Percentiles rank a stretch among this genome's conserved stretches.
Conservation (phyloP, 148 eudicot genomes). For the Camellia sinensis region DNA sequence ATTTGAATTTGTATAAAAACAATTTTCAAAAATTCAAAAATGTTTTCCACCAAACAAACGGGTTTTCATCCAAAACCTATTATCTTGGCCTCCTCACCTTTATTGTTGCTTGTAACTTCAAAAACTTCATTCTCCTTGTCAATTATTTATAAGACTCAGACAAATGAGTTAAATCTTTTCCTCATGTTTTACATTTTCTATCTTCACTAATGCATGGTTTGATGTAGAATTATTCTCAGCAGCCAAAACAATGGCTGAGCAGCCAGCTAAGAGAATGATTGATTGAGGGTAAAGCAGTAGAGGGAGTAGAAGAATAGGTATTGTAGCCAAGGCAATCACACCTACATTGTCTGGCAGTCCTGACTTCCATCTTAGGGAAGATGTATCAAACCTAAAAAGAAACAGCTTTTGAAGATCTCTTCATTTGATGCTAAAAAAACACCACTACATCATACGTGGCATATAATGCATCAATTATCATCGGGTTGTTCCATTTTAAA, state of each 20-base stretch:
- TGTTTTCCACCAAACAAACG: too few species aligned
- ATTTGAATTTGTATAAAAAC: neutral
- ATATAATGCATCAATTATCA: too few species aligned
- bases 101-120: neutral
- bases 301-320: neutral
- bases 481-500: too few species aligned
- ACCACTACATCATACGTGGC: too few species aligned
- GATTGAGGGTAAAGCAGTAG: too few species aligned
- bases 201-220: neutral
- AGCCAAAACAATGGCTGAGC: neutral
- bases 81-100: neutral
- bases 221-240: neutral
- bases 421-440: too few species aligned
- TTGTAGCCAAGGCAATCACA: neutral
- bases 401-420: too few species aligned
- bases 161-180: neutral
- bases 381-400: too few species aligned
- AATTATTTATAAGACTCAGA: neutral
- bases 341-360: conserved; percentile 1
- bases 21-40: too few species aligned
- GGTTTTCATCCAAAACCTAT: neutral
- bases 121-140: conserved; percentile 1
- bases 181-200: neutral
- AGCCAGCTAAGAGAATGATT: too few species aligned
- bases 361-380: neutral